Percentiles rank a stretch among this genome's conserved stretches.
These are phyloP conservation scores for Blastobotrys proliferans DNA, from an alignment of 1,139 yeast species.

Conservation along the genomic window DNA sequence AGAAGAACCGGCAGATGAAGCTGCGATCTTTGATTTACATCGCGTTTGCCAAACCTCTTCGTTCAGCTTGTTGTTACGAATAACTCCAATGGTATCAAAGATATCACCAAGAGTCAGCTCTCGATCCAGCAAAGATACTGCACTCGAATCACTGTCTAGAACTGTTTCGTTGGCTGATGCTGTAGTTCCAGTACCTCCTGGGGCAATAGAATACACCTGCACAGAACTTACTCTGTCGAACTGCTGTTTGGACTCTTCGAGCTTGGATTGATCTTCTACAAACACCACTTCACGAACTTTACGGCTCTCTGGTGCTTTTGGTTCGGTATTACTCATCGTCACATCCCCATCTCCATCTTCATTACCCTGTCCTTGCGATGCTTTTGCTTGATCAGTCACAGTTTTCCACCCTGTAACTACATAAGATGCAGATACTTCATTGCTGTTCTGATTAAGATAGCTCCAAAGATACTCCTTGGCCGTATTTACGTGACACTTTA, in stretches of 20 bases:
- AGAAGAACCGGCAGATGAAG: background rate
- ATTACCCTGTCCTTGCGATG: background rate
- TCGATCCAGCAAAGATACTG: conserved; percentile 9
- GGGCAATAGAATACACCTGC: conserved; percentile 24
- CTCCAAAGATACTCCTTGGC: conserved; percentile 26
- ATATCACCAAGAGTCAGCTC: conserved; percentile 10
- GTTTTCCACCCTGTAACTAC: conserved; percentile 9
- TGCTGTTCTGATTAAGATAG: conserved; percentile 1
- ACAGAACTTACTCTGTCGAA: conserved; percentile 19
- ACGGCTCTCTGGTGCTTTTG: background rate
- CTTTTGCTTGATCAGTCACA: background rate
- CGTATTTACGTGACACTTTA: conserved; percentile 22
- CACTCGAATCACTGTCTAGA: conserved; percentile 6
- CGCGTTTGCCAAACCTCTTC: conserved; percentile 1
- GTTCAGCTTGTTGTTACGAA: conserved; percentile 13
- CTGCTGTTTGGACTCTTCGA: conserved; percentile 15
- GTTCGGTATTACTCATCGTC: conserved; percentile 1
- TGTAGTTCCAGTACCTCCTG: conserved; percentile 13
- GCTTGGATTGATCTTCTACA: background rate
- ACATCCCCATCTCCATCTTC: background rate
- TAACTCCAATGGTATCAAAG: conserved; percentile 14
- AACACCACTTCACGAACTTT: background rate
- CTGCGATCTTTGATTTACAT: background rate
- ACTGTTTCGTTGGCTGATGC: conserved; percentile 11
- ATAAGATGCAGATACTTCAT: conserved; percentile 9